phyloP scores from a whole-genome alignment of 108 stramenopile genomes.

The Cylindrotheca fusiformis region DNA sequence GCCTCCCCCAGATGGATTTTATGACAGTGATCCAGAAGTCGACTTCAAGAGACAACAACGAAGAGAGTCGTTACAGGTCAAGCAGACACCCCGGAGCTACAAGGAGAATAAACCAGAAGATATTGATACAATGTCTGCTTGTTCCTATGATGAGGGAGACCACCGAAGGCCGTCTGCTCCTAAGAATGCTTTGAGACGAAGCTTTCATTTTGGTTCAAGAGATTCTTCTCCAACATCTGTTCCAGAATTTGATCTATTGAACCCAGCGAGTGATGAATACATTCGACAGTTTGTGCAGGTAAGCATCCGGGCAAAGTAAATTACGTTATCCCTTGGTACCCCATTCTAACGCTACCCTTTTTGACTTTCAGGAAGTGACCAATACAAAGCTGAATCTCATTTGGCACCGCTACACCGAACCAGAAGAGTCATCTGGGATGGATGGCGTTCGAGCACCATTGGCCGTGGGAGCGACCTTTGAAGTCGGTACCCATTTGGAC shows the following conservation, averaged over 20 bases:
- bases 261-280: constrained; percentile 5
- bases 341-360: too few species aligned
- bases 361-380: constrained; percentile 22
- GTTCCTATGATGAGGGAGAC: too few species aligned
- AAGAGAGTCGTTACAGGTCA: neutral
- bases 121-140: neutral
- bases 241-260: constrained; percentile 13
- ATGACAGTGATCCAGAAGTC: constrained; percentile 30
- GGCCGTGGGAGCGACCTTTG: constrained; percentile 49
- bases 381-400: constrained; percentile 25
- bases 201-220: neutral
- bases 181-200: neutral
- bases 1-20: constrained; percentile 6
- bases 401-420: constrained; percentile 29
- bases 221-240: neutral
- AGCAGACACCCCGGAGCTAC: neutral
- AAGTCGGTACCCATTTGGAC: constrained; percentile 61
- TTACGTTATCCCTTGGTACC: neutral
- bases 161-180: neutral
- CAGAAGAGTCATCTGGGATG: neutral
- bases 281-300: constrained; percentile 16
- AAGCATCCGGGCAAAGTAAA: neutral
- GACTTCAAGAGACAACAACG: constrained; percentile 16
- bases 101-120: neutral
- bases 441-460: constrained; percentile 10